These are phyloP conservation scores for Aspergillus sergii DNA, from an alignment of 2,329 filamentous ascomycete genomes.

Conservation along the genomic window DNA sequence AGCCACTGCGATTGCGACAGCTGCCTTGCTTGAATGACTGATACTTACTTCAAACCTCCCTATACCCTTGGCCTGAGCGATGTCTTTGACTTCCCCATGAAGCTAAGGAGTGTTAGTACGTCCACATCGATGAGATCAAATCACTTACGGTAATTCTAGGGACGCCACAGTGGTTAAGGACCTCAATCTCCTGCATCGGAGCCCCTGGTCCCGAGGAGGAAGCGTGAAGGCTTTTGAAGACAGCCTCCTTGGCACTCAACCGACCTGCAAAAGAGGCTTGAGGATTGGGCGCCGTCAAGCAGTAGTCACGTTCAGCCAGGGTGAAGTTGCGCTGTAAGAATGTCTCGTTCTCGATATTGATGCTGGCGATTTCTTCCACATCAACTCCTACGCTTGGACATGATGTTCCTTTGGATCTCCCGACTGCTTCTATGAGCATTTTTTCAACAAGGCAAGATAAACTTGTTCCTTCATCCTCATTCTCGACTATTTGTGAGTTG, in stretches of 20 bases:
- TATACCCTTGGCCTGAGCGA: slow-evolving; percentile 3
- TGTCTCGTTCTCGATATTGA: slow-evolving; percentile 90
- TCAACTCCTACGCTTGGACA: slow-evolving; percentile 17
- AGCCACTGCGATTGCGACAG: slow-evolving; percentile 8
- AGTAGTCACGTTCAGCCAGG: slow-evolving; percentile 78
- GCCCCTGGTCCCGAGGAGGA: slow-evolving; percentile 13
- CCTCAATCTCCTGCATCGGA: slow-evolving; percentile 21
- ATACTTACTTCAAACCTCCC: slow-evolving; percentile 5
- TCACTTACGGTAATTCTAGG: slow-evolving; percentile 16
- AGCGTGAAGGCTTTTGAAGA: slow-evolving; percentile 22
- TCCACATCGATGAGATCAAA: not conserved
- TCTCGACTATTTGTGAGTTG: not conserved
- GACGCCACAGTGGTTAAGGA: slow-evolving; percentile 13
- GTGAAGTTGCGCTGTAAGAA: slow-evolving; percentile 97
- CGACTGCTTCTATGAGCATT: slow-evolving; percentile 11
- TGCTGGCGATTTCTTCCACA: slow-evolving; percentile 73
- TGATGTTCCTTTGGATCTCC: not conserved
- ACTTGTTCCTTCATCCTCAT: not conserved
- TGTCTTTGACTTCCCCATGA: not conserved
- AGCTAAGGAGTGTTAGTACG: slow-evolving; percentile 4
- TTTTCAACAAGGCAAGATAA: slow-evolving; percentile 10
- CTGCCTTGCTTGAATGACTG: slow-evolving; percentile 2
- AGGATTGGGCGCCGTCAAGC: slow-evolving; percentile 73
- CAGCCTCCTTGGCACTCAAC: slow-evolving; percentile 58
- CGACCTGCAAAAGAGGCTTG: slow-evolving; percentile 77